Evolutionary conservation across 2,329 filamentous ascomycete genomes (phyloP).

Genomic region (Leptosphaerulina australis): DNA sequence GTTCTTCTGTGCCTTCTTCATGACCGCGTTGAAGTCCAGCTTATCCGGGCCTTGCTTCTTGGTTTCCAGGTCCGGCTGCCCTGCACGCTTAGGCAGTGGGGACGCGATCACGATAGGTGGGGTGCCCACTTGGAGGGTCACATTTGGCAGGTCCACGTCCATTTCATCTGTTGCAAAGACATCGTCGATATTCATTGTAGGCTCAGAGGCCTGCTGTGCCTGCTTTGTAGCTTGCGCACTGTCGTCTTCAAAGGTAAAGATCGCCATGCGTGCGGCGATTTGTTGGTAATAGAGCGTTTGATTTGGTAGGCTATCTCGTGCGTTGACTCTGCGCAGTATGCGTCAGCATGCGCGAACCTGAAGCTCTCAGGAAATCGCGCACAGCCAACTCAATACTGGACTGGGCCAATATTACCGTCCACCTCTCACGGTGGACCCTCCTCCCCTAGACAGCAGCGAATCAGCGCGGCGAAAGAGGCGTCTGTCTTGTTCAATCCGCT

Average conservation of each 20-base stretch:
- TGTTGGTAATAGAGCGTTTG: constrained; percentile 15
- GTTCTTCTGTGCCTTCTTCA: constrained; percentile 49
- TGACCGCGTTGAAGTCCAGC: constrained; percentile 47
- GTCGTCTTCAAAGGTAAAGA: constrained; percentile 46
- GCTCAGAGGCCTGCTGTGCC: constrained; percentile 16
- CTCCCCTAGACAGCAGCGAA: constrained; percentile 54
- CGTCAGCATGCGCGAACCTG: constrained; percentile 31
- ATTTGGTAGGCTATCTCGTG: constrained; percentile 16
- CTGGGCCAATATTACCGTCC: constrained; percentile 54
- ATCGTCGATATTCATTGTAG: constrained; percentile 22
- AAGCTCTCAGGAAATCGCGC: constrained; percentile 22
- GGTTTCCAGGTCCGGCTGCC: constrained; percentile 28
- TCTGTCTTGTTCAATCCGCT: constrained; percentile 50
- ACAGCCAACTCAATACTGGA: constrained; percentile 33
- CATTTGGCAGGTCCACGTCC: constrained; percentile 32
- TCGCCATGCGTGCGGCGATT: constrained; percentile 32
- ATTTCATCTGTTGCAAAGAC: constrained; percentile 30
- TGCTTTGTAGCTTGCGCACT: constrained; percentile 34
- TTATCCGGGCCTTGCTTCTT: constrained; percentile 42
- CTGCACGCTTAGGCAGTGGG: constrained; percentile 39
- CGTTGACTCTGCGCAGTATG: constrained; percentile 31
- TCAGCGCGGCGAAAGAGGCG: constrained; percentile 55
- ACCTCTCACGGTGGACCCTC: constrained; percentile 60
- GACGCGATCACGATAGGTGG: constrained; percentile 47
- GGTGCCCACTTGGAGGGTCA: constrained; percentile 38